These are phyloP conservation scores for Trichoderma reesei DNA, from an alignment of 495 filamentous ascomycete genomes.

Conservation along the genomic window DNA sequence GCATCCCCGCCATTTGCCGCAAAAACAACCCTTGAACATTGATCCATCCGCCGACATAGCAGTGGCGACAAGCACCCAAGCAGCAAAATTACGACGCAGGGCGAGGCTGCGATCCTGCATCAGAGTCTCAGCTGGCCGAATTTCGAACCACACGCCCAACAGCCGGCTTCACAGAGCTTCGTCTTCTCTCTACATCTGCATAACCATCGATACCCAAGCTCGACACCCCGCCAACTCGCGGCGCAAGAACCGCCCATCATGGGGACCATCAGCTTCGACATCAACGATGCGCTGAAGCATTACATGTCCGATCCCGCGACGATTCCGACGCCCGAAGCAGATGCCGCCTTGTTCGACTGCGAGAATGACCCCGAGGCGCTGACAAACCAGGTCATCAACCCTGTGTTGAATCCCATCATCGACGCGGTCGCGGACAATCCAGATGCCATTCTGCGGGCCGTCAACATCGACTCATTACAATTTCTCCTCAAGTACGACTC, in stretches of 20 bases:
- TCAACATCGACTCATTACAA: slow-evolving; percentile 83
- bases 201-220: background rate
- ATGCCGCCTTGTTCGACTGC: slow-evolving; percentile 75
- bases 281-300: slow-evolving; percentile 89
- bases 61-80: background rate
- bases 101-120: background rate
- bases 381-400: slow-evolving; percentile 65
- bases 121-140: background rate
- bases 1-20: background rate
- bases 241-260: slow-evolving; percentile 39
- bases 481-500: slow-evolving; percentile 88
- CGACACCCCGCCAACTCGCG: slow-evolving; percentile 11
- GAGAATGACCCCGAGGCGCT: slow-evolving; percentile 84
- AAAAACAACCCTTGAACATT: background rate
- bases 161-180: background rate
- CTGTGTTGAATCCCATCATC: slow-evolving; percentile 80
- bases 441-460: slow-evolving; percentile 68
- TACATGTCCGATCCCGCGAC: slow-evolving; percentile 86
- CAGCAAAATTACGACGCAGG: background rate
- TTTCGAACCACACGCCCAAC: background rate
- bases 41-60: background rate
- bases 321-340: slow-evolving; percentile 80
- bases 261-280: slow-evolving; percentile 77
- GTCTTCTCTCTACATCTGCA: background rate
- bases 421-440: slow-evolving; percentile 88